These are phyloP conservation scores for Fonsecaea multimorphosa DNA, from an alignment of 2,329 filamentous ascomycete species.

Conservation along the genomic window DNA sequence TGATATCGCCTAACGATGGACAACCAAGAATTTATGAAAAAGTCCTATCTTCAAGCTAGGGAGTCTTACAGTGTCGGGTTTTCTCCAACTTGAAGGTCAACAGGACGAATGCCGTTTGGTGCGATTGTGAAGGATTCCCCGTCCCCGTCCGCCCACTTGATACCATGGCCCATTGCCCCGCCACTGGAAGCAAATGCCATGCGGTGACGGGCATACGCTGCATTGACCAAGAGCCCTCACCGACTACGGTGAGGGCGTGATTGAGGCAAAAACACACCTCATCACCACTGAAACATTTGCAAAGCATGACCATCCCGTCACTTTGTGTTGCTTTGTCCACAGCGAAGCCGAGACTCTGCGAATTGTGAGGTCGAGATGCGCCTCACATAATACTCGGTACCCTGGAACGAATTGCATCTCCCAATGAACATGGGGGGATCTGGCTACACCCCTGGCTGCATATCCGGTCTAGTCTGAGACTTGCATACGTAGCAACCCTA, in stretches of 20 bases:
- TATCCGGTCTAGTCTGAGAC: slow-evolving; percentile 26
- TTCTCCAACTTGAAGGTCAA: not conserved
- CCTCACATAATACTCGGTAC: not conserved
- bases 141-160: not conserved
- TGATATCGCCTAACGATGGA: slow-evolving; percentile 1
- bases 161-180: not conserved
- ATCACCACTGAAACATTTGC: not conserved
- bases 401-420: not conserved
- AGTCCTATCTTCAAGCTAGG: slow-evolving; percentile 13
- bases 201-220: not conserved
- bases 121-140: slow-evolving; percentile 1
- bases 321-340: not conserved
- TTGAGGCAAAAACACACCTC: not conserved
- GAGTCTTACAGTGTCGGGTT: not conserved
- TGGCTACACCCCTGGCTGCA: slow-evolving; percentile 8
- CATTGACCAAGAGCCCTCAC: not conserved
- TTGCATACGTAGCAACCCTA: slow-evolving; percentile 28
- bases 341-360: not conserved
- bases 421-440: slow-evolving; percentile 4
- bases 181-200: not conserved
- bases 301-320: not conserved
- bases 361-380: not conserved
- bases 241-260: not conserved
- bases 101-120: not conserved
- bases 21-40: not conserved